Percentiles rank a stretch among this genome's conserved stretches.
Evolutionary conservation across 192 early-diverging fungal genomes (phyloP).

Genomic region (Phlyctochytrium arcticum): DNA sequence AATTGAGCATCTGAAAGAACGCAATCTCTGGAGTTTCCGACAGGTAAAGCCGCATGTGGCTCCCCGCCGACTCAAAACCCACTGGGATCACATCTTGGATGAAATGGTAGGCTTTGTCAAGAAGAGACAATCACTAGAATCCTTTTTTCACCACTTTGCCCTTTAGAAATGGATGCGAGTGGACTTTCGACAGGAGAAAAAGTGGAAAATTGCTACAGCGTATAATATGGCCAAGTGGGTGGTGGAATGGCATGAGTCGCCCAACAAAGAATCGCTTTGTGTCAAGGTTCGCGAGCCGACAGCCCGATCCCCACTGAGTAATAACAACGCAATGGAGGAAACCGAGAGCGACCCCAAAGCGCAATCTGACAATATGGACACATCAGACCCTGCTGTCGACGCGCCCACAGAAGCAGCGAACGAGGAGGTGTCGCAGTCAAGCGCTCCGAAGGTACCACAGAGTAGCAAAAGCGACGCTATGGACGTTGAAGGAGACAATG

Average conservation of each 20-base stretch:
- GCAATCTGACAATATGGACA: no score
- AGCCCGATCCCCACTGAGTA: background rate
- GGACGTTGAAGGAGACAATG: constrained; percentile 13
- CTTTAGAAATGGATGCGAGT: constrained; percentile 68
- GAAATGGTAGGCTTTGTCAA: constrained; percentile 60
- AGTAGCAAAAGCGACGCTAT: background rate
- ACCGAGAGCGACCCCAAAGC: no score
- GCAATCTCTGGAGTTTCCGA: constrained; percentile 67
- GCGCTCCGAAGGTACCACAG: background rate
- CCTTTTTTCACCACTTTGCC: background rate
- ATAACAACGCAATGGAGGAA: no score
- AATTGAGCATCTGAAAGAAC: constrained; percentile 68
- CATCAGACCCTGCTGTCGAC: no score
- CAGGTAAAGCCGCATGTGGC: constrained; percentile 64
- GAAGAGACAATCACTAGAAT: background rate
- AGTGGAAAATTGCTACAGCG: constrained; percentile 76
- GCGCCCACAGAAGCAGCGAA: background rate
- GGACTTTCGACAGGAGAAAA: constrained; percentile 78
- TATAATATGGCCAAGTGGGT: constrained; percentile 59
- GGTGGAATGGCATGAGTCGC: constrained; percentile 70
- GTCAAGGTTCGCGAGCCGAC: constrained; percentile 39
- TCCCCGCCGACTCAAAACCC: constrained; percentile 53
- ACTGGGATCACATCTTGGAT: constrained; percentile 75
- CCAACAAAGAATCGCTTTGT: constrained; percentile 66
- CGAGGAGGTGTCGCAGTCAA: background rate